A percentile compares a stretch with the other conserved stretches of the same genome.
Evolutionary conservation across 192 early-diverging fungal species (phyloP).

Genomic region (Phlyctochytrium arcticum): DNA sequence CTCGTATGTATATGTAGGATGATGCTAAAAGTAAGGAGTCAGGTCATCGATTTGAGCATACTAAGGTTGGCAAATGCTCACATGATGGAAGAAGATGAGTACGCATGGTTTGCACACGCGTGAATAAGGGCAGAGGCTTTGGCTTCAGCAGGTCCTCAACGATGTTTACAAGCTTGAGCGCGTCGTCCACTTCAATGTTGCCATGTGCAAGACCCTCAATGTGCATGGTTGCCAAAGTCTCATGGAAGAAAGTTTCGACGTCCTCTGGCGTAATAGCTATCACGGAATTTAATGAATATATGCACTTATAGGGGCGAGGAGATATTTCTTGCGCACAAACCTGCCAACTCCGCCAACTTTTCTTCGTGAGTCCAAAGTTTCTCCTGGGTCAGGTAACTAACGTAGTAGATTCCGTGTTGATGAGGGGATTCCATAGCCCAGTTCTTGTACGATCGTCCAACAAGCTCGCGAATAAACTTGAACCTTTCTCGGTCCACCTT

Average conservation of each 20-base stretch:
- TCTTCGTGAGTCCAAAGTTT: constrained; percentile 75
- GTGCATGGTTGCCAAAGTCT: constrained; percentile 64
- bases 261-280: constrained; percentile 62
- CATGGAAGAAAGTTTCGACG: constrained; percentile 71
- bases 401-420: constrained; percentile 73
- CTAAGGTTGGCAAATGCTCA: neutral
- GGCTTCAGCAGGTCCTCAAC: constrained; percentile 58
- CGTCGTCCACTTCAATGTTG: constrained; percentile 71
- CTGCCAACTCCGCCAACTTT: constrained; percentile 66
- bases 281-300: neutral
- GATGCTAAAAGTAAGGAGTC: constrained; percentile 30
- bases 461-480: constrained; percentile 69
- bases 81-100: constrained; percentile 52
- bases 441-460: constrained; percentile 69
- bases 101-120: constrained; percentile 49
- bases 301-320: no score
- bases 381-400: constrained; percentile 71
- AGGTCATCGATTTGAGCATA: neutral
- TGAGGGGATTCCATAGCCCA: constrained; percentile 73
- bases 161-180: constrained; percentile 55
- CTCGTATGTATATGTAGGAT: constrained; percentile 35
- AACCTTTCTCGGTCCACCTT: constrained; percentile 70
- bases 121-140: constrained; percentile 49
- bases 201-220: constrained; percentile 85
- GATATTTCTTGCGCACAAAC: neutral